Evolutionary conservation across 768 basidiomycete genomes (phyloP).

Genomic region (Suillus spraguei): DNA sequence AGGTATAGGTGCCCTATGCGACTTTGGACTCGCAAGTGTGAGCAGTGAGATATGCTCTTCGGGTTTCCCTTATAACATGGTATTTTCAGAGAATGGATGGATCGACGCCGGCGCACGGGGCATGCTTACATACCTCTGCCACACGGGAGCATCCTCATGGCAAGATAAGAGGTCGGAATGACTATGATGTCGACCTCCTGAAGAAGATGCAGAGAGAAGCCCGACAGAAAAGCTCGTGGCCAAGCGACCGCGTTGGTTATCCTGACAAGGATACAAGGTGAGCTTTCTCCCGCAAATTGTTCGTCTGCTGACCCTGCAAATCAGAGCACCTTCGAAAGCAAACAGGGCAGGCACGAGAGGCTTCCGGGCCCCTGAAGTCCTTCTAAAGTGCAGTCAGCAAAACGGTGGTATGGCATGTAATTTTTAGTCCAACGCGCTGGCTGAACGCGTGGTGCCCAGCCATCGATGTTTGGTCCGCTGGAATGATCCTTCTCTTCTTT

Average conservation of each 20-base stretch:
- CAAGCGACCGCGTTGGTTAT: slow-evolving; percentile 77
- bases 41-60: slow-evolving; percentile 28
- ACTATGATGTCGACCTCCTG: slow-evolving; percentile 51
- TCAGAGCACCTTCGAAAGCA: slow-evolving; percentile 82
- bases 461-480: slow-evolving; percentile 95
- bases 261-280: slow-evolving; percentile 76
- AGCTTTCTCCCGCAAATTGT: slow-evolving; percentile 13
- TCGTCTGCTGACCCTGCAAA: slow-evolving; percentile 6
- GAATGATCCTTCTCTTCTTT: slow-evolving; percentile 91
- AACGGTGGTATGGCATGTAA: slow-evolving; percentile 70
- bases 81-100: slow-evolving; percentile 55
- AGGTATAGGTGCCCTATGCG: slow-evolving; percentile 84
- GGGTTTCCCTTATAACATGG: slow-evolving; percentile 11
- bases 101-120: slow-evolving; percentile 44
- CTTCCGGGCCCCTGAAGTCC: slow-evolving; percentile 94
- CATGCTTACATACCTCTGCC: slow-evolving; percentile 80
- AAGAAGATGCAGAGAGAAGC: slow-evolving; percentile 64
- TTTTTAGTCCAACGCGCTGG: slow-evolving; percentile 2
- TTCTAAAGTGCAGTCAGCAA: slow-evolving; percentile 93
- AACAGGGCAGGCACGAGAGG: slow-evolving; percentile 97
- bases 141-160: slow-evolving; percentile 72
- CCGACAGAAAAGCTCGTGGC: slow-evolving; percentile 49
- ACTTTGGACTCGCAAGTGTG: slow-evolving; percentile 96
- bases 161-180: slow-evolving; percentile 42
- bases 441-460: slow-evolving; percentile 49